Conservation (phyloP, 2,329 filamentous ascomycete species). For the Neofusicoccum parvum region DNA sequence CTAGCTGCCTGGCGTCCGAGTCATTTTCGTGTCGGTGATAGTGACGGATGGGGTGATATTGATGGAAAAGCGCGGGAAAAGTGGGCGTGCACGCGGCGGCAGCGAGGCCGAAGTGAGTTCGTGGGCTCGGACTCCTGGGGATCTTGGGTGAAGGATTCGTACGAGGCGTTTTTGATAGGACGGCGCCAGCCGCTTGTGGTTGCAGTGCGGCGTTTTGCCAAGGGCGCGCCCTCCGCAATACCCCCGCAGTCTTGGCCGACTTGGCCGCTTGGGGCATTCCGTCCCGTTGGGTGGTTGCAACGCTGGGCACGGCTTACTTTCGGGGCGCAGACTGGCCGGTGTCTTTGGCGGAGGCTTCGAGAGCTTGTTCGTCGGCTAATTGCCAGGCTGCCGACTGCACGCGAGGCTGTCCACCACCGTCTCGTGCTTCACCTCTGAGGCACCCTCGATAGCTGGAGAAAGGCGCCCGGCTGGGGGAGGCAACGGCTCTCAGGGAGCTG, state of each 20-base stretch:
- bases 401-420: neutral
- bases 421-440: no score
- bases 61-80: neutral
- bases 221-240: neutral
- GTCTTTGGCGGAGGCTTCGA: slow-evolving; percentile 11
- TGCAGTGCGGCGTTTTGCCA: slow-evolving; percentile 8
- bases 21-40: neutral
- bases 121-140: neutral
- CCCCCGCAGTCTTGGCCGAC: slow-evolving; percentile 9
- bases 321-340: slow-evolving; percentile 14
- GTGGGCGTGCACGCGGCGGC: neutral
- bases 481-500: neutral
- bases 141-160: neutral
- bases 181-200: slow-evolving; percentile 16
- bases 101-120: neutral
- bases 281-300: slow-evolving; percentile 10
- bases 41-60: slow-evolving; percentile 3
- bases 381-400: neutral
- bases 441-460: neutral
- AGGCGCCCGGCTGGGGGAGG: no score
- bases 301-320: slow-evolving; percentile 19
- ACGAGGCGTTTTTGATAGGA: slow-evolving; percentile 1
- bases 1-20: neutral
- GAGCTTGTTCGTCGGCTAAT: slow-evolving; percentile 12
- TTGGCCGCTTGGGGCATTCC: slow-evolving; percentile 7